These are phyloP conservation scores for Apiotrichum montevideense DNA, from an alignment of 1,284 basidiomycete genomes.

Conservation along the genomic window DNA sequence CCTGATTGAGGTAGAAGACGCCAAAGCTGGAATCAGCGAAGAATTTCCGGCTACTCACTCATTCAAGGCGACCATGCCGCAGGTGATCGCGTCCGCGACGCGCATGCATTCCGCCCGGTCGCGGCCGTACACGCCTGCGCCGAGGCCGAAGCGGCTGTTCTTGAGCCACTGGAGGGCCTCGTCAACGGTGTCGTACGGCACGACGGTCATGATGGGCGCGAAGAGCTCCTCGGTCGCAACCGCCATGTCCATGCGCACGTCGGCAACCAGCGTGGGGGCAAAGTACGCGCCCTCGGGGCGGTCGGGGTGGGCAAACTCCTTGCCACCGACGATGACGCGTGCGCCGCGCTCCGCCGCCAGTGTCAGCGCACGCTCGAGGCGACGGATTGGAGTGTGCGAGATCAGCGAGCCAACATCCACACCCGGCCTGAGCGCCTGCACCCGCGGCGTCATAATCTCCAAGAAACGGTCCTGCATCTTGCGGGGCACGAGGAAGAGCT, in stretches of 20 bases:
- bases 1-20: constrained; percentile 84
- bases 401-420: constrained; percentile 50
- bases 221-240: constrained; percentile 83
- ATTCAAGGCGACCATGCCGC: constrained; percentile 95
- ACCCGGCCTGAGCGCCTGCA: constrained; percentile 61
- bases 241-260: constrained; percentile 66
- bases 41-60: constrained; percentile 59
- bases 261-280: constrained; percentile 74
- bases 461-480: constrained; percentile 56
- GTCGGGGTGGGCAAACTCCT: constrained; percentile 59
- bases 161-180: constrained; percentile 83
- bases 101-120: constrained; percentile 65
- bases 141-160: constrained; percentile 79
- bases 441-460: constrained; percentile 58
- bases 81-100: constrained; percentile 72
- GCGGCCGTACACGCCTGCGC: constrained; percentile 88
- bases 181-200: constrained; percentile 71
- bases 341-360: constrained; percentile 66
- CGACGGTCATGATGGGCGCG: constrained; percentile 77
- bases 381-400: constrained; percentile 55
- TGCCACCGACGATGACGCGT: constrained; percentile 61
- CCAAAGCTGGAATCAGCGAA: constrained; percentile 55
- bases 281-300: constrained; percentile 72
- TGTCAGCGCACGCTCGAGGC: constrained; percentile 63
- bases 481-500: constrained; percentile 64